These are phyloP conservation scores for Phytopythium mirpurense DNA, from an alignment of 352 stramenopile species.

Conservation along the genomic window DNA sequence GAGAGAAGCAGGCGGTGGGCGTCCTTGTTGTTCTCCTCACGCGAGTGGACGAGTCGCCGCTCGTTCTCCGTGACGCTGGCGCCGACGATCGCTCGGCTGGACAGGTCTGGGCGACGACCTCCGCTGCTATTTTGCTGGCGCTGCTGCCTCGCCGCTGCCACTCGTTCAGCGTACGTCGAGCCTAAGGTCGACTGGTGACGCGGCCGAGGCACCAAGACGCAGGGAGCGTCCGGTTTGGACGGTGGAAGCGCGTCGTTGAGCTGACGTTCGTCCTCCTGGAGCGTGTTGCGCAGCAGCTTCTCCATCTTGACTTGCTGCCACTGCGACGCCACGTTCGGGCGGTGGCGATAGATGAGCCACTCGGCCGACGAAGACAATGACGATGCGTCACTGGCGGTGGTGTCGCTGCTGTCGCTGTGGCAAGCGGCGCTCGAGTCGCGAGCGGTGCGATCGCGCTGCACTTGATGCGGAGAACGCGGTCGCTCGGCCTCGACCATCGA, in stretches of 20 bases:
- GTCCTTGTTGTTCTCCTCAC: conserved; percentile 35
- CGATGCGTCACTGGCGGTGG: conserved; percentile 7
- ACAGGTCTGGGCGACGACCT: neutral
- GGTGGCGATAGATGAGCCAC: conserved; percentile 60
- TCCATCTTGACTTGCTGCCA: conserved; percentile 40
- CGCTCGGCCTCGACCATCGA: neutral
- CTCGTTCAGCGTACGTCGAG: conserved; percentile 36
- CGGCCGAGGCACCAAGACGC: conserved; percentile 12
- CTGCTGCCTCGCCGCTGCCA: conserved; percentile 18
- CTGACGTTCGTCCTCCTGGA: conserved; percentile 15
- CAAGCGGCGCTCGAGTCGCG: neutral
- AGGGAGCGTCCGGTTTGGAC: neutral
- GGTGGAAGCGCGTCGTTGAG: neutral
- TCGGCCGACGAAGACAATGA: conserved; percentile 33
- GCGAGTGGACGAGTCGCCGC: conserved; percentile 19
- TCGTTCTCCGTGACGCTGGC: conserved; percentile 21
- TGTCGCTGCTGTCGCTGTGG: neutral
- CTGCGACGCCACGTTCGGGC: conserved; percentile 27
- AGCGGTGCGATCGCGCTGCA: neutral
- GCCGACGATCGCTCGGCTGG: conserved; percentile 10
- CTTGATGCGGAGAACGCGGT: neutral
- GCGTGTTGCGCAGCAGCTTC: conserved; percentile 29
- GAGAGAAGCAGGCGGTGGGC: conserved; percentile 36
- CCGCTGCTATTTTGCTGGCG: neutral
- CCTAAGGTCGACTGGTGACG: conserved; percentile 24